Conservation (phyloP, 805 yeast species). For the Lipomyces orientalis region DNA sequence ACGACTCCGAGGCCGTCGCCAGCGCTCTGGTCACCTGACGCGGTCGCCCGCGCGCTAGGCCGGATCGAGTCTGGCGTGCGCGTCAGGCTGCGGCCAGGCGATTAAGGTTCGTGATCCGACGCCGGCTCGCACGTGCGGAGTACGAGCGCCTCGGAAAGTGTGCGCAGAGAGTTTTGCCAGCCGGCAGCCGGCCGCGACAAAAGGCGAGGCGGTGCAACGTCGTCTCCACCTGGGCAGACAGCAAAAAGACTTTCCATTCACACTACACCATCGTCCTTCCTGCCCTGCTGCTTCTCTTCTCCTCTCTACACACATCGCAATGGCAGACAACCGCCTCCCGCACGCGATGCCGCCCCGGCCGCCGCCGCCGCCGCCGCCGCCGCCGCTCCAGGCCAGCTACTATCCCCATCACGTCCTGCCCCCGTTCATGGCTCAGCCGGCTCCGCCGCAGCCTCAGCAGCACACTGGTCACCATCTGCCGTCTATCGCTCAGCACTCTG, state of each 20-base stretch:
- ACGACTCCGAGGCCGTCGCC: no score
- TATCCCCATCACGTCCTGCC: slow-evolving; percentile 8
- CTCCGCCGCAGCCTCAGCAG: slow-evolving; percentile 14
- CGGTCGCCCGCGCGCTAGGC: not conserved
- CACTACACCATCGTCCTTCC: no score
- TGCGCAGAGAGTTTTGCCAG: not conserved
- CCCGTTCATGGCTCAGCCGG: slow-evolving; percentile 2
- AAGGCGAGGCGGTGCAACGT: not conserved
- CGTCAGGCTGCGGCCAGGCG: not conserved
- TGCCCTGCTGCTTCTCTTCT: no score
- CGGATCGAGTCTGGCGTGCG: not conserved
- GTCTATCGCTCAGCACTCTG: not conserved
- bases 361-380: not conserved
- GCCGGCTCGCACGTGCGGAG: not conserved
- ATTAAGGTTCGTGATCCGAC: not conserved
- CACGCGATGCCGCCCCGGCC: not conserved
- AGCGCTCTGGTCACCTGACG: not conserved
- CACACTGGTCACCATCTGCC: slow-evolving; percentile 1
- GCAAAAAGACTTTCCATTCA: no score
- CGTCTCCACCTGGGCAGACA: not conserved
- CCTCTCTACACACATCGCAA: not conserved
- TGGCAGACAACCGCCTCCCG: slow-evolving; percentile 1
- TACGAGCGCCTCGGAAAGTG: not conserved
- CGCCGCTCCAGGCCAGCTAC: slow-evolving; percentile 9
- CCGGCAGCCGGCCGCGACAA: slow-evolving; percentile 2